Evolutionary conservation across 345 rosid genomes (phyloP).

Genomic region (Populus pruinosa): DNA sequence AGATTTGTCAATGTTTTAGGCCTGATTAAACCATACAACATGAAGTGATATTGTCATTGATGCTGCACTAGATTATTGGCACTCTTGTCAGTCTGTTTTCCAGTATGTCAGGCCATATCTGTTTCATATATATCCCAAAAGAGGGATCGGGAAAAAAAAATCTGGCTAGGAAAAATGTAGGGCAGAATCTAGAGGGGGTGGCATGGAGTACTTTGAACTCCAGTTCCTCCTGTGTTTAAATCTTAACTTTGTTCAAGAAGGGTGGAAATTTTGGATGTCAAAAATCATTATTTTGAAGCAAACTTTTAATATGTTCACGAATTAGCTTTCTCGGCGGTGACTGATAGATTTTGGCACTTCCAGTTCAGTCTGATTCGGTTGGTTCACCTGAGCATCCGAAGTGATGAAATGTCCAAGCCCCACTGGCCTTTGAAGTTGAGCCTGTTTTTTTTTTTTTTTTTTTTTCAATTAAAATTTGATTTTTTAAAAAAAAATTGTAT

Average conservation of each 20-base stretch:
- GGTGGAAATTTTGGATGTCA: background rate
- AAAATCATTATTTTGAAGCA: too few species aligned
- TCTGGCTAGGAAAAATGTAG: too few species aligned
- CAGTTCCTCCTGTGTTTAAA: too few species aligned
- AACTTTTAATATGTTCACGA: too few species aligned
- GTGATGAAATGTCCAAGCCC: too few species aligned
- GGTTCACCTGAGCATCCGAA: background rate
- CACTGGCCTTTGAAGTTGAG: too few species aligned
- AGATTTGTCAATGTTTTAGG: slow-evolving; percentile 71
- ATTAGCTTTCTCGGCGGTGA: background rate
- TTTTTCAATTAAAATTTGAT: too few species aligned
- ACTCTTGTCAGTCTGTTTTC: background rate
- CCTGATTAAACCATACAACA: background rate
- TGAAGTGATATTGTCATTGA: background rate
- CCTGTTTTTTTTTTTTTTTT: fast-evolving
- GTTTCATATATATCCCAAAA: background rate
- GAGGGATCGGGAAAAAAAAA: too few species aligned
- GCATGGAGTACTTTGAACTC: too few species aligned
- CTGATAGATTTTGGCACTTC: background rate
- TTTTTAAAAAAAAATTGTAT: too few species aligned
- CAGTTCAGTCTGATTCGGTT: background rate
- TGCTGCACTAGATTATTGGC: background rate
- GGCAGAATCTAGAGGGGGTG: too few species aligned
- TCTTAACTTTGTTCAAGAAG: background rate
- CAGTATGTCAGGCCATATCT: background rate